Evolutionary conservation across 2,329 filamentous ascomycete species (phyloP), one percentile per base, ranked within the genome.

Genomic region (Fusarium brevicatenulatum): DNA sequence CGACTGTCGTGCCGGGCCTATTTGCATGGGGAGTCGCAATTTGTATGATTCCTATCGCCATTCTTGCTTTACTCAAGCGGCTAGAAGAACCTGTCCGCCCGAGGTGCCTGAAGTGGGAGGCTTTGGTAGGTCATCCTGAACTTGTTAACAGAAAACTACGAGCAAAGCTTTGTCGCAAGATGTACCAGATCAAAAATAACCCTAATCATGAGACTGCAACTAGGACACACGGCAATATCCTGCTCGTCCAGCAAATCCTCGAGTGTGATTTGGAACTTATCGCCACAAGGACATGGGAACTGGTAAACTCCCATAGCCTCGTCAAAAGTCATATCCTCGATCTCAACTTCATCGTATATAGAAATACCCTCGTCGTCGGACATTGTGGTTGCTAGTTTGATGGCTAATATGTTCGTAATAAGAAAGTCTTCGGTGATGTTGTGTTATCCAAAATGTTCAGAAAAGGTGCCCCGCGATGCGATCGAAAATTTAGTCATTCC

Each of bases 291-390:
- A 82, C 96, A 99, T 19, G 96, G 96, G 82, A 97, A 97, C 84
- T 95, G 93, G 85, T 97, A 99, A 77, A 97, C 92, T 82, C 97
- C 92, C 44, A 95, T 88, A 8, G 88, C 87, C 52, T 91, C 85
- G 82, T 98, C 95, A 82, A 90, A 98, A 78, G 93, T 96, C 95
- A 98, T 97, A 84, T 99, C 96, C 83, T 98, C 95, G 85, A 98
- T 98, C 82, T 98, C 95, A 83, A 98, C 95, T 83, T 98, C 95
- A 80, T 98, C 95, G 86, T 98, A 98, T 81, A 97, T 93, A 76
- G 92, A 91, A 64, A 92, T 83, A 39, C 85, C 85, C 59, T 89
- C 87, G 73, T 92, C 89, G 80, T 91, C 90, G 40, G 90, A 86
- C 90, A 91, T 91, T 63, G 75, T 84, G 62, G 49, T 34, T 30